A percentile compares a stretch with the other conserved stretches of the same genome.
These are phyloP conservation scores for Exophiala calicioides DNA, from an alignment of 2,329 filamentous ascomycete species.

Conservation along the genomic window DNA sequence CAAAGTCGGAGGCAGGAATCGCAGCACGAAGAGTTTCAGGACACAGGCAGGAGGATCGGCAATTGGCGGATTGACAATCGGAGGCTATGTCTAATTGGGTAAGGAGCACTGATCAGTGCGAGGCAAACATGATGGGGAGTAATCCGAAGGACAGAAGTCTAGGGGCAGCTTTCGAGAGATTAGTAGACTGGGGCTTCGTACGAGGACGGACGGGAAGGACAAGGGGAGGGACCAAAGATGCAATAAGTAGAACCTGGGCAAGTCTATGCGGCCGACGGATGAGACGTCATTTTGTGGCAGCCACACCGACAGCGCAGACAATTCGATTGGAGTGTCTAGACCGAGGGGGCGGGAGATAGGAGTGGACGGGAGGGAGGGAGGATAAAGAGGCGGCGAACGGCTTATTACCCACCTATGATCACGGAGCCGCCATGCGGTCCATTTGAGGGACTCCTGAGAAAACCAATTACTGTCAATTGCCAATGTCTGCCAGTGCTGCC, in stretches of 20 bases:
- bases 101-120: constrained; percentile 1
- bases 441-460: too few relatives aligned
- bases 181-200: constrained; percentile 1
- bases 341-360: background rate
- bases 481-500: too few relatives aligned
- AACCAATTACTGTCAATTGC: too few relatives aligned
- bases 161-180: background rate
- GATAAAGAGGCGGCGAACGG: too few relatives aligned
- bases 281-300: constrained; percentile 23
- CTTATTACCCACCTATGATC: too few relatives aligned
- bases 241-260: constrained; percentile 8
- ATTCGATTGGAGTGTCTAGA: constrained; percentile 11
- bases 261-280: constrained; percentile 5
- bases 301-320: constrained; percentile 12
- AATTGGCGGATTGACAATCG: constrained; percentile 13
- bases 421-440: too few relatives aligned
- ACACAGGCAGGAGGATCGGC: background rate
- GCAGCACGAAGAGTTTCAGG: constrained; percentile 9
- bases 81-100: constrained; percentile 9
- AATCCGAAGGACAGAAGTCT: background rate
- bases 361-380: too few relatives aligned
- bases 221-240: constrained; percentile 1
- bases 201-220: constrained; percentile 1
- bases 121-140: constrained; percentile 13
- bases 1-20: constrained; percentile 9